phyloP scores from a whole-genome alignment of 768 basidiomycete genomes.

The Trametes villosa region DNA sequence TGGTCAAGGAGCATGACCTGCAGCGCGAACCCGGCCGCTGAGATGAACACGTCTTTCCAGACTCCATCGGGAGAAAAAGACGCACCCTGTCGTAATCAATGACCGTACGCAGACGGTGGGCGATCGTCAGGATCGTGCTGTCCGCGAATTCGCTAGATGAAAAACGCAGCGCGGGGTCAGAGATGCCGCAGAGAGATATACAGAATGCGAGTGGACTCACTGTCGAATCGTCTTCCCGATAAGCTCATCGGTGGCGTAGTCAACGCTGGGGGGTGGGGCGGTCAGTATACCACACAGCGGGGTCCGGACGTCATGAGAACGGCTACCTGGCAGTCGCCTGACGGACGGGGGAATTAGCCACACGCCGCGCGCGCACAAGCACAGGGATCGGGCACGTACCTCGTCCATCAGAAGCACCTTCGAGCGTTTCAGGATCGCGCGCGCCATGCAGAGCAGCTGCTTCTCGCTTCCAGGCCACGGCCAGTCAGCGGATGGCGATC shows the following conservation, averaged over 20 bases:
- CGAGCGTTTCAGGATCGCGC: conserved; percentile 80
- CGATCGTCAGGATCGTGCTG: conserved; percentile 83
- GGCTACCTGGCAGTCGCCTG: conserved; percentile 70
- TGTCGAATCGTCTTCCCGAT: conserved; percentile 82
- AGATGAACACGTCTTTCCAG: conserved; percentile 11
- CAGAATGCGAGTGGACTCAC: conserved; percentile 53
- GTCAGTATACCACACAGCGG: conserved; percentile 6
- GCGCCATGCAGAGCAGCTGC: conserved; percentile 87
- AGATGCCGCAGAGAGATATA: conserved; percentile 33
- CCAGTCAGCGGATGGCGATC: conserved; percentile 9
- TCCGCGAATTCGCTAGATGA: conserved; percentile 68
- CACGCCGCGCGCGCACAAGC: not conserved
- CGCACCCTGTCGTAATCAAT: conserved; percentile 84
- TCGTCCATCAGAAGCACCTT: conserved; percentile 87
- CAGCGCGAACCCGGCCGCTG: not conserved
- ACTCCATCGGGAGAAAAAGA: conserved; percentile 20
- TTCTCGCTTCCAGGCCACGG: conserved; percentile 56
- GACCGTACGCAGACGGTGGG: conserved; percentile 76
- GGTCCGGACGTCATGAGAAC: conserved; percentile 6
- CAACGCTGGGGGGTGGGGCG: conserved; percentile 52
- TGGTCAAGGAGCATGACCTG: conserved; percentile 81
- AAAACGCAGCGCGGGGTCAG: conserved; percentile 1
- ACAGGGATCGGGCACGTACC: conserved; percentile 40
- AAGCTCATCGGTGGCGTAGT: conserved; percentile 88
- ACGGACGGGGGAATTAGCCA: conserved; percentile 10